Base-by-base conservation (phyloP, 208 protist species). In the Acanthamoeba comandoni region DNA sequence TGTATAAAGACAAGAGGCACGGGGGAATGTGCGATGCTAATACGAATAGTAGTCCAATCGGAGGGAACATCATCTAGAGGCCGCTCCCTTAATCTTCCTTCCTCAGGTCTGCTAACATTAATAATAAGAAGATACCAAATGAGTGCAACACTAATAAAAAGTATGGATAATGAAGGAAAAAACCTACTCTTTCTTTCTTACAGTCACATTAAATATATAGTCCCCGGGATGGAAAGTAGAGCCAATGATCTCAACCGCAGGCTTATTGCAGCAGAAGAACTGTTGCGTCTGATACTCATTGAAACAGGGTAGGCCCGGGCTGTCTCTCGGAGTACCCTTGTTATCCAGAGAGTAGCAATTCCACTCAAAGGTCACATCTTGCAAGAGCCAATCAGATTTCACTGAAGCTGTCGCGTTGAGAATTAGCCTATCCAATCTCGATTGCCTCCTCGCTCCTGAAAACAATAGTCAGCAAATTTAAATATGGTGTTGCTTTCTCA, bases 141-240 rank as follows among this genome's bases (percentile, higher is more conserved):
- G 2, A 55, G 19, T 84, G 24, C 17, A 9, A 22, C n/a, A 49
- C 15, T 4, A 19, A 31, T 0, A 19, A 19, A 19, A n/a, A 75
- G 5, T 75, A 9, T 35, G 5, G 15, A 29, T 2, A 79, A 31
- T 24, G 19, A 31, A 69, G 62, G 62, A 31, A 22, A n/a, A 31
- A 19, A 52, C 35, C 65, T 43, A 52, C 49, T 48, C 65, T 5
- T 67, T 17, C 57, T 86, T 70, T 15, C 57, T 70, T 12, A 86
- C 31, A 7, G 77, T 70, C 19, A 86, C 55, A 31, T 86, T 86
- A 60, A 86, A 86, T n/a, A 86, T 43, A 5, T 86, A 86, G 11
- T 51, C 55, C 12, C 77, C 77, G 7, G 77, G 77, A 13, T 86
- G 43, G 24, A 86, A 31, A 9, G 77, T 69, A 2, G 77, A 65